Evolutionary conservation across 306 rosid species (phyloP), one percentile per base, ranked within the genome.

Genomic region (Lablab purpureus): DNA sequence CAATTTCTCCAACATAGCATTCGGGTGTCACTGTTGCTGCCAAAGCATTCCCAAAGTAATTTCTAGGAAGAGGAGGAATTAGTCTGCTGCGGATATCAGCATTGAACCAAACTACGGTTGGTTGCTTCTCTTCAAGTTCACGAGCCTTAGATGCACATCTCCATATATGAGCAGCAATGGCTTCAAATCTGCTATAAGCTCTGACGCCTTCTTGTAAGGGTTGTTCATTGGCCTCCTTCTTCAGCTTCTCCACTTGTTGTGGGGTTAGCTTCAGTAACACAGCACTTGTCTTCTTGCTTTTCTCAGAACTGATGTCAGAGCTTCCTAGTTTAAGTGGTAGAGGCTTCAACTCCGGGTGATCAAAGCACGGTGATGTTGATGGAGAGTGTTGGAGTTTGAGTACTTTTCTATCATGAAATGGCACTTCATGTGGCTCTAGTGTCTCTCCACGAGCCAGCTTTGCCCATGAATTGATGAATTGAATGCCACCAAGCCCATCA

Each of bases 161-260:
- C 45, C 45, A 40, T 40, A 40, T 10, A 40, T 69, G 76, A 22
- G 77, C 82, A 10, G 15, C 7, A 4, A 79, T 58, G 19, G 27
- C 77, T 70, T 79, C 82, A 30, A 4, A 79, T 49, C 65, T 71
- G 37, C 78, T 79, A 47, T 32, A 79, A 5, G 55, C 34, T 23
- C 54, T 79, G 6, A 40, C 34, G 15, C 63, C 21, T 30, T 79
- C 7, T 54, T 23, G 1, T 2, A 6, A 1, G 0, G 12, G 0
- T 14, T 13, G 1, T 5, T 43, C 59, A 18, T 73, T 73, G 0
- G 84, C 74, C 36, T 19, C 43, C 17, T 27, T 62, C 58, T 60
- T 67, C 15, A 83, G 40, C 17, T 14, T 62, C 30, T 74, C 21
- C 2, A 83, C 84, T n/a, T 83, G 70, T 2, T 49, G 63, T 6